A percentile compares a stretch with the other conserved stretches of the same genome.
Conservation (phyloP, 2,329 filamentous ascomycete genomes). For the Diplodia mutila region DNA sequence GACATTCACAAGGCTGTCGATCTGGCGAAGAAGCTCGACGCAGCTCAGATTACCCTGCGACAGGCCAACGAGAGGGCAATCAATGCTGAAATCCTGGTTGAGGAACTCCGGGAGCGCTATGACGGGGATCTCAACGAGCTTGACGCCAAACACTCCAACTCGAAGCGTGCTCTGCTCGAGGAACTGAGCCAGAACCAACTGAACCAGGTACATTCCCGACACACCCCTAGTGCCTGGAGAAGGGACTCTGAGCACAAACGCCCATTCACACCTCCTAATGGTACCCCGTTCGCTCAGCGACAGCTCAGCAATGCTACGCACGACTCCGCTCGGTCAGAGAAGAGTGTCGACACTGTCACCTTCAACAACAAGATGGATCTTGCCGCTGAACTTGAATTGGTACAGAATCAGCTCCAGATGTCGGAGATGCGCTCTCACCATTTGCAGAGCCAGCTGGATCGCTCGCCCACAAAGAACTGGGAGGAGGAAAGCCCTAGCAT, state of each 20-base stretch:
- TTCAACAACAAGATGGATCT: conserved; percentile 90
- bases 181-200: conserved; percentile 86
- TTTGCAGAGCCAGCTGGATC: conserved; percentile 82
- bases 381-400: conserved; percentile 84
- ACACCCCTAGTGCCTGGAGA: conserved; percentile 73
- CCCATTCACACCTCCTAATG: conserved; percentile 69
- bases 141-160: conserved; percentile 62
- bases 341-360: conserved; percentile 78
- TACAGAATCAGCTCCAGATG: conserved; percentile 92
- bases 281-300: conserved; percentile 74
- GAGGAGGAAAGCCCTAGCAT: conserved; percentile 78
- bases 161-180: conserved; percentile 76
- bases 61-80: conserved; percentile 79
- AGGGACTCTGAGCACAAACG: conserved; percentile 62
- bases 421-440: conserved; percentile 95
- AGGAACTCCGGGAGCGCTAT: conserved; percentile 74
- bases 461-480: conserved; percentile 66
- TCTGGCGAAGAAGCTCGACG: conserved; percentile 82
- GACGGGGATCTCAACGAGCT: conserved; percentile 71
- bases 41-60: conserved; percentile 84
- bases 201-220: conserved; percentile 51
- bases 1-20: conserved; percentile 70
- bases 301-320: conserved; percentile 63
- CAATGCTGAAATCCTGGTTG: conserved; percentile 81
- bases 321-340: conserved; percentile 82